Base-by-base conservation (phyloP, 345 rosid species). In the Aquilaria yunnanensis region DNA sequence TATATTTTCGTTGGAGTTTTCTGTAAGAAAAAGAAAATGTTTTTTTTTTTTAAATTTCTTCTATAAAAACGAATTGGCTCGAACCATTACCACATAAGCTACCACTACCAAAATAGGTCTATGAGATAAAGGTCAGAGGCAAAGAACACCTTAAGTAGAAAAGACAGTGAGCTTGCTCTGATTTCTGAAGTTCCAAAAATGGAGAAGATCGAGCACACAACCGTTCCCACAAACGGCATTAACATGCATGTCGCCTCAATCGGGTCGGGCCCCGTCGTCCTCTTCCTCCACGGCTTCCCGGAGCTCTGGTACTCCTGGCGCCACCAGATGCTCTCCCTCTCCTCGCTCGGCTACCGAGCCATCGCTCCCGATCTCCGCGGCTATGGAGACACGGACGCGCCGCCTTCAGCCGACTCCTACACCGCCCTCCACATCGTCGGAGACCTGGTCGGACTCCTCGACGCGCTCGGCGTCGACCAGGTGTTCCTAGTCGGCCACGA, bases 281-380 rank as follows among this genome's bases (percentile, higher is more conserved):
- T 84, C 64, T 84, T 84, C 74, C 70, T 86, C 73, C 89, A 86
- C 64, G 89, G 93, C 10, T 86, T 86, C 53, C 93, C 93, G 2
- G 86, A 86, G 60, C 84, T 86, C 56, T 82, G 93, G 89, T 86
- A 86, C 68, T 74, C 89, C 9, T 88, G 95, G 95, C 82, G 89
- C 5, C 89, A 80, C 83, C 95, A 87, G 76, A 81, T 87, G 14
- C 80, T 83, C 51, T 59, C 80, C 9, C 77, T 88, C 51, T 80
- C 95, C 3, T 51, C 75, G 16, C 65, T 78, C 6, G 91, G 91
- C 54, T 88, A 81, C 81, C 77, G 87, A 0, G 78, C 85, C 60
- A 68, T 85, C 47, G 95, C 95, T 48, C 95, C 89, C 7, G 91
- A 88, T 74, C 95, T 88, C 30, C 85, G 95, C 32, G 91, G 95